A percentile compares a stretch with the other conserved stretches of the same genome.
phyloP scores from a whole-genome alignment of 2,329 filamentous ascomycete species.

The Pyrenochaeta sp. region DNA sequence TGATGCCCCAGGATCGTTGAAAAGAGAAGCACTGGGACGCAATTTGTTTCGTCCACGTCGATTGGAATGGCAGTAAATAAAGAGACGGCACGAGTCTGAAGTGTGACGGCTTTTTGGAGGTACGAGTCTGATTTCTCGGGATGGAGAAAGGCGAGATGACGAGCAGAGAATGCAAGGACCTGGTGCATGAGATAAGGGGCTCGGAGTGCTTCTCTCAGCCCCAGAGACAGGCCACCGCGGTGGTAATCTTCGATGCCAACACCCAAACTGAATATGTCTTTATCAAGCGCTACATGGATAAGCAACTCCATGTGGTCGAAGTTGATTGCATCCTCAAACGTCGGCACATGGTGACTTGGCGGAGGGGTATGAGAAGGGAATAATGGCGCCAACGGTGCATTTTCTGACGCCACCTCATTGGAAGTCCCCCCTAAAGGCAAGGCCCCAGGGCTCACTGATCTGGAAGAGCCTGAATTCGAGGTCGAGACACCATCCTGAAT shows the following conservation, averaged over 20 bases:
- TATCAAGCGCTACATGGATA: conserved; percentile 33
- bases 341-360: background rate
- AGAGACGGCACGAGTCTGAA: conserved; percentile 45
- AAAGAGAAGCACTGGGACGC: conserved; percentile 45
- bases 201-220: conserved; percentile 29
- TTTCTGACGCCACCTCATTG: background rate
- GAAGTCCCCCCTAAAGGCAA: too few relatives aligned
- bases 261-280: conserved; percentile 33
- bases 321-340: conserved; percentile 33
- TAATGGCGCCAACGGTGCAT: background rate
- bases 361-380: background rate
- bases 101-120: conserved; percentile 22
- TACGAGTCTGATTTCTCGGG: conserved; percentile 27
- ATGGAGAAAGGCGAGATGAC: conserved; percentile 40
- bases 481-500: background rate
- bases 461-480: background rate
- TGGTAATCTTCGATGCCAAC: conserved; percentile 21
- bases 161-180: conserved; percentile 48
- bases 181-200: conserved; percentile 48
- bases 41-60: conserved; percentile 36
- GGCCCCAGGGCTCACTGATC: background rate
- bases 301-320: conserved; percentile 48
- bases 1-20: conserved; percentile 46
- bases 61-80: conserved; percentile 26
- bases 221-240: conserved; percentile 17